phyloP scores from a whole-genome alignment of 257 asterid genomes.

The Datura wrightii region DNA sequence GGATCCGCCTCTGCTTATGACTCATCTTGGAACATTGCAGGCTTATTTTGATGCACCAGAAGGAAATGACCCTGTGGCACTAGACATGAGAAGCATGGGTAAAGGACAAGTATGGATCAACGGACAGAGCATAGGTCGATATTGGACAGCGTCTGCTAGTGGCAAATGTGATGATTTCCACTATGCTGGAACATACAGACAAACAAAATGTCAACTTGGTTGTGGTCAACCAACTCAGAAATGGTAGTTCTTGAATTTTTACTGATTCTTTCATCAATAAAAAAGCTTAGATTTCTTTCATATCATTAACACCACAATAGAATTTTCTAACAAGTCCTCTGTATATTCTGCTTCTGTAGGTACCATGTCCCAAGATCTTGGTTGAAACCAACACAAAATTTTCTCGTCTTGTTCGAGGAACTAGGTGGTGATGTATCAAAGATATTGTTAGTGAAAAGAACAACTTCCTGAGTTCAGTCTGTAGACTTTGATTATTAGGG shows the following conservation, averaged over 20 bases:
- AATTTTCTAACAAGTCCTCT: not conserved
- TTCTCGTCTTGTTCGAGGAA: constrained; percentile 66
- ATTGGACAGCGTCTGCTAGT: constrained; percentile 61
- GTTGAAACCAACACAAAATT: constrained; percentile 62
- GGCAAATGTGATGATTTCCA: constrained; percentile 61
- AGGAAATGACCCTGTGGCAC: constrained; percentile 72
- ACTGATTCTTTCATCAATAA: not conserved
- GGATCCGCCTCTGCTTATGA: not conserved
- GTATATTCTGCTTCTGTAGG: constrained; percentile 42
- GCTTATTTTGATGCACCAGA: constrained; percentile 68
- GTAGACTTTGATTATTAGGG: not conserved
- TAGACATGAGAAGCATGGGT: constrained; percentile 78
- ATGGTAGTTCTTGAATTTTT: constrained; percentile 53
- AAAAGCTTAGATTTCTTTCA: not conserved
- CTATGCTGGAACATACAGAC: constrained; percentile 57
- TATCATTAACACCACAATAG: not conserved
- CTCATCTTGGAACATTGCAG: constrained; percentile 42
- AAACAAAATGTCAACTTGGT: constrained; percentile 65
- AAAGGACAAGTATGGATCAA: constrained; percentile 88
- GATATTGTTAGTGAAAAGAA: constrained; percentile 54
- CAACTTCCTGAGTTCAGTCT: constrained; percentile 22
- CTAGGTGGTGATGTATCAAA: constrained; percentile 63
- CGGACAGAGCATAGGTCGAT: constrained; percentile 78
- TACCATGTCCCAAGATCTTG: constrained; percentile 86
- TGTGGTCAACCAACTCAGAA: constrained; percentile 70